A percentile compares a stretch with the other conserved stretches of the same genome.
These are phyloP conservation scores for Termitomyces eurrhizus DNA, from an alignment of 768 basidiomycete species.

Conservation along the genomic window DNA sequence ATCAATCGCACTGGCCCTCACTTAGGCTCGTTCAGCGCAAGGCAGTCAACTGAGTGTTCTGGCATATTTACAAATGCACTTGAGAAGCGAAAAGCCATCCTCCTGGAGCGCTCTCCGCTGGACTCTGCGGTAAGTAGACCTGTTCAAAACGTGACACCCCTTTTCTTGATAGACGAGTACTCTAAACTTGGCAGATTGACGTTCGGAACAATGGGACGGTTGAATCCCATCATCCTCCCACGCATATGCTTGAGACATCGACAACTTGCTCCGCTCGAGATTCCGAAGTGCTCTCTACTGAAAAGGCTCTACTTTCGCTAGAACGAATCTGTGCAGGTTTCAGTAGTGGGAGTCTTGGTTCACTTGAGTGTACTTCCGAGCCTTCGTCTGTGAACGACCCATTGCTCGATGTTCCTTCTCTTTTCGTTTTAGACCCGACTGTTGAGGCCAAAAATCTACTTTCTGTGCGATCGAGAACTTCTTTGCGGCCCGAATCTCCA, in stretches of 20 bases:
- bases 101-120: neutral
- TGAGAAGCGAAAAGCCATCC: conserved; percentile 20
- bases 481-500: neutral
- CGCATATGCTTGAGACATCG: neutral
- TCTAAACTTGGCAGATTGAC: neutral
- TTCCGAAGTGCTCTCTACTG: conserved; percentile 8
- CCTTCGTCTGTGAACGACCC: neutral
- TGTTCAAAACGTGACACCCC: neutral
- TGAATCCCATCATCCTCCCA: conserved; percentile 2
- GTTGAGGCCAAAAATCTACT: neutral
- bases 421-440: neutral
- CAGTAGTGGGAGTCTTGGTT: conserved; percentile 33
- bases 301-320: conserved; percentile 16
- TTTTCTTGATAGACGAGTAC: neutral
- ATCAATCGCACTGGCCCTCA: conserved; percentile 5
- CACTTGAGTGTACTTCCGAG: conserved; percentile 22
- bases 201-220: neutral
- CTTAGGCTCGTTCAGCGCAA: neutral
- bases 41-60: neutral
- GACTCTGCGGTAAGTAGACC: neutral
- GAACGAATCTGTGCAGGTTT: conserved; percentile 22
- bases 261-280: neutral
- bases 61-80: conserved; percentile 16
- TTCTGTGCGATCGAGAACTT: neutral
- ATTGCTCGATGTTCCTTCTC: neutral